Percentiles rank a stretch among this genome's conserved stretches.
Evolutionary conservation across 768 basidiomycete species (phyloP).

Genomic region (Calocera viscosa): DNA sequence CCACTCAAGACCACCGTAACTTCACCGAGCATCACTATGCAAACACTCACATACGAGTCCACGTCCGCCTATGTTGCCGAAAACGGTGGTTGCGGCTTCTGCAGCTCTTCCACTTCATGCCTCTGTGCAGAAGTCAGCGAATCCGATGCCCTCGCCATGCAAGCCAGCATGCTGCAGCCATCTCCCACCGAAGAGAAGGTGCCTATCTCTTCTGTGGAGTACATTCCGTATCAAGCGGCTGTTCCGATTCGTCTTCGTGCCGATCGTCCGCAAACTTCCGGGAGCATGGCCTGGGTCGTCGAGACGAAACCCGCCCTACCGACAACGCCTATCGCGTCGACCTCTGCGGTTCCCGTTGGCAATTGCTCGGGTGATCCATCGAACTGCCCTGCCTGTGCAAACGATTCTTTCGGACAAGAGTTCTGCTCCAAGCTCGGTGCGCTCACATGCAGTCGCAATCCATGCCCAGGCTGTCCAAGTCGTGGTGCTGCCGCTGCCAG

Average conservation of each 20-base stretch:
- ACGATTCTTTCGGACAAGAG: constrained; percentile 75
- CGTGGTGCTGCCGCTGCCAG: constrained; percentile 24
- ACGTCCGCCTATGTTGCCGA: neutral
- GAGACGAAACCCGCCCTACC: neutral
- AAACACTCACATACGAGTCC: neutral
- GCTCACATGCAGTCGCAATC: constrained; percentile 26
- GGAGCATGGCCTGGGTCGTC: neutral
- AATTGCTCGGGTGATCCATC: constrained; percentile 72
- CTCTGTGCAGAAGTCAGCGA: constrained; percentile 5
- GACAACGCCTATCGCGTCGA: neutral
- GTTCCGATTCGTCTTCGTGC: neutral
- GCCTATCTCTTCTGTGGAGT: neutral
- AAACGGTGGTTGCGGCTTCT: constrained; percentile 7
- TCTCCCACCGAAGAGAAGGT: constrained; percentile 5
- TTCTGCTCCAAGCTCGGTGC: constrained; percentile 69
- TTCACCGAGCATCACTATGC: neutral
- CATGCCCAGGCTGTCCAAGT: constrained; percentile 48
- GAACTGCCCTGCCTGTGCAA: constrained; percentile 74
- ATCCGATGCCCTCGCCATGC: neutral
- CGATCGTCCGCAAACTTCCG: neutral
- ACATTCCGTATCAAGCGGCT: constrained; percentile 1
- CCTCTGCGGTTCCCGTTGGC: constrained; percentile 15
- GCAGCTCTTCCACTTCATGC: constrained; percentile 4
- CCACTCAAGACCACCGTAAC: neutral
- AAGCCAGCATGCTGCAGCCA: neutral